Conservation (phyloP, 805 yeast genomes). For the Blastobotrys peoriensis region DNA sequence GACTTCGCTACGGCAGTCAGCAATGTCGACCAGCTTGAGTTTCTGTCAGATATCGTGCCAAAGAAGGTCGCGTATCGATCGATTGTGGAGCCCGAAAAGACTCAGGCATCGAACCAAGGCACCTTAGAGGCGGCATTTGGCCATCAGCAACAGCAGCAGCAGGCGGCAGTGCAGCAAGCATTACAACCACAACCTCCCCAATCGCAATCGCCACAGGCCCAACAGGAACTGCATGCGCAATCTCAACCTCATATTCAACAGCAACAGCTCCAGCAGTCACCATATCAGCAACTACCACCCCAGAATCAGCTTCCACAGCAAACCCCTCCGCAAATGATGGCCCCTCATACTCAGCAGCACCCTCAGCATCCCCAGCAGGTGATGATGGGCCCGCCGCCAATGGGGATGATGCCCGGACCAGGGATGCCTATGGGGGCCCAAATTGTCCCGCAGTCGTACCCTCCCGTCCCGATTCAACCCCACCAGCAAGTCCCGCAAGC, state of each 20-base stretch:
- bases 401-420: neutral
- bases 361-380: neutral
- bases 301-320: neutral
- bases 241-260: neutral
- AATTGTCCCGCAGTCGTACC: neutral
- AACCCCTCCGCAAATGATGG: too few relatives aligned
- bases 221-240: neutral
- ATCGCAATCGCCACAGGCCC: neutral
- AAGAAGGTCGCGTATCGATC: slow-evolving; percentile 23
- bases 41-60: slow-evolving; percentile 61
- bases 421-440: neutral
- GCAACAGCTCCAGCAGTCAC: neutral
- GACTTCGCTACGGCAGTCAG: slow-evolving; percentile 64
- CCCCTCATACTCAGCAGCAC: too few relatives aligned
- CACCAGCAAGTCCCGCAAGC: neutral
- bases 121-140: neutral
- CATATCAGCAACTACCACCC: neutral
- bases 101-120: slow-evolving; percentile 7
- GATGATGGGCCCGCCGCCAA: neutral
- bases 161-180: neutral
- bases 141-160: neutral
- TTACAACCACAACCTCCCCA: neutral
- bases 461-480: neutral
- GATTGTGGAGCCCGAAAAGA: slow-evolving; percentile 7
- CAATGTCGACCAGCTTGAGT: slow-evolving; percentile 52